phyloP scores from a whole-genome alignment of 495 filamentous ascomycete genomes.

The Darksidea phi region DNA sequence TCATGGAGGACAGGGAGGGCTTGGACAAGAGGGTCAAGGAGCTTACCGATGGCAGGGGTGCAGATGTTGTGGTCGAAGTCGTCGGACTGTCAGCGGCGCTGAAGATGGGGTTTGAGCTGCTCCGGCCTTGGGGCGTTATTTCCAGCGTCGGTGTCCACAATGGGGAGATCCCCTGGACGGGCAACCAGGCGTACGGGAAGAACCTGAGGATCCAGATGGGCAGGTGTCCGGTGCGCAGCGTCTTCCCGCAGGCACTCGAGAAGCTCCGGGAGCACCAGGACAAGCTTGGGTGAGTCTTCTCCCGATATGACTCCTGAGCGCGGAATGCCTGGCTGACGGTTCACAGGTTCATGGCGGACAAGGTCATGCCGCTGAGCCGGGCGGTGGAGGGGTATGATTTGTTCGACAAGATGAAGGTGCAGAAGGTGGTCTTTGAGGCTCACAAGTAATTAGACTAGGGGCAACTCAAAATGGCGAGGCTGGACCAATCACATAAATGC shows the following conservation, averaged over 20 bases:
- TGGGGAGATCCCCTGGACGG: constrained; percentile 84
- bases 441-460: constrained; percentile 14
- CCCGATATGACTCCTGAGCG: not conserved
- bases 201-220: constrained; percentile 93
- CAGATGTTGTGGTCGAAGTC: constrained; percentile 88
- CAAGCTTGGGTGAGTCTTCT: constrained; percentile 66
- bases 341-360: constrained; percentile 81
- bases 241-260: constrained; percentile 75
- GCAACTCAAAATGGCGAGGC: too few relatives aligned
- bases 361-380: constrained; percentile 82
- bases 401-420: constrained; percentile 88
- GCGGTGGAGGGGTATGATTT: constrained; percentile 88
- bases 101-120: constrained; percentile 76
- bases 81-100: constrained; percentile 84
- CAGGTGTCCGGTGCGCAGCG: constrained; percentile 83
- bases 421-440: constrained; percentile 74
- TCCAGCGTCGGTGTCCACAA: constrained; percentile 93
- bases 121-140: constrained; percentile 85
- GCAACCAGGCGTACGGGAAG: constrained; percentile 81
- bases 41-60: constrained; percentile 77
- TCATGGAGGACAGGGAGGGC: constrained; percentile 64
- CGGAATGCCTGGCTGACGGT: constrained; percentile 22
- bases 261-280: constrained; percentile 81
- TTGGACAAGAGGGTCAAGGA: constrained; percentile 71
- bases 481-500: constrained; percentile 10